These are phyloP conservation scores for Neurospora sp. DNA, from an alignment of 495 filamentous ascomycete species.

Conservation along the genomic window DNA sequence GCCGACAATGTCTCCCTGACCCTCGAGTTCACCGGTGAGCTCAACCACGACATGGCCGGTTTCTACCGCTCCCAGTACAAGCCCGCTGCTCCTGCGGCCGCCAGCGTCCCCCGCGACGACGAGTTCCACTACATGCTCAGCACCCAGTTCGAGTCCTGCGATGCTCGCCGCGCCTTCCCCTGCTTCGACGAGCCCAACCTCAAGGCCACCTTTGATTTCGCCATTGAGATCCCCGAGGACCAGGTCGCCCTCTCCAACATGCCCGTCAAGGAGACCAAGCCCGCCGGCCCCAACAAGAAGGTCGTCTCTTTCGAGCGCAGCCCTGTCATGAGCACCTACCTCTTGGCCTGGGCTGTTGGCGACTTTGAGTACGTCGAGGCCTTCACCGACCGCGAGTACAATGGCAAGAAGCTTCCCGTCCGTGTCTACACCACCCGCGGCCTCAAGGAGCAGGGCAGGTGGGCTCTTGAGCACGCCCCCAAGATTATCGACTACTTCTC, in stretches of 20 bases:
- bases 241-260: constrained; percentile 90
- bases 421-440: constrained; percentile 91
- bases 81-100: constrained; percentile 54
- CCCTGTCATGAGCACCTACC: constrained; percentile 95
- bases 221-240: constrained; percentile 80
- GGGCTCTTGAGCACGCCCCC: constrained; percentile 76
- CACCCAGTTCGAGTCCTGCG: constrained; percentile 95
- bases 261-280: constrained; percentile 61
- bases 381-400: constrained; percentile 77
- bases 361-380: constrained; percentile 95
- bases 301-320: constrained; percentile 75
- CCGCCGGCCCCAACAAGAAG: constrained; percentile 56
- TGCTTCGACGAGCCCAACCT: constrained; percentile 98
- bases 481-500: constrained; percentile 92
- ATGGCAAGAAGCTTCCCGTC: constrained; percentile 82
- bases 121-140: constrained; percentile 88
- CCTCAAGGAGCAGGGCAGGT: constrained; percentile 76
- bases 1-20: constrained; percentile 51
- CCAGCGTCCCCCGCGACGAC: constrained; percentile 64
- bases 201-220: constrained; percentile 89
- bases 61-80: constrained; percentile 96
- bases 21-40: constrained; percentile 71
- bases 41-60: constrained; percentile 93
- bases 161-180: constrained; percentile 87
- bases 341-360: constrained; percentile 91